Evolutionary conservation across 2,329 filamentous ascomycete species (phyloP).

Genomic region (Thelonectria olida): DNA sequence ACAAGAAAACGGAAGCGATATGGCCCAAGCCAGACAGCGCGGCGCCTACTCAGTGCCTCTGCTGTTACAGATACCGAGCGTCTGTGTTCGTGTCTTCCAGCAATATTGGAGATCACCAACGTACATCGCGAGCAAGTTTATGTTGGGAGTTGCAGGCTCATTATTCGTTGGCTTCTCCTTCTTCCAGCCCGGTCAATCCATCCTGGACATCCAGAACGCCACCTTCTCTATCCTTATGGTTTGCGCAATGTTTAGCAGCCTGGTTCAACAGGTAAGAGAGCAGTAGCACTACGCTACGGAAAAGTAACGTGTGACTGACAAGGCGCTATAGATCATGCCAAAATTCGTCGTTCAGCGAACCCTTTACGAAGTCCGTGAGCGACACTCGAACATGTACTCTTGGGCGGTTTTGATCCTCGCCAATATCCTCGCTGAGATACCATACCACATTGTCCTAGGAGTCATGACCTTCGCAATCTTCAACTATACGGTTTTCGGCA

Average conservation of each 20-base stretch:
- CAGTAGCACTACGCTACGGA: not conserved
- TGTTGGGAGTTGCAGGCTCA: slow-evolving; percentile 10
- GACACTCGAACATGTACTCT: slow-evolving; percentile 77
- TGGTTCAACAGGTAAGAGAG: slow-evolving; percentile 66
- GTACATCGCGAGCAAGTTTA: slow-evolving; percentile 15
- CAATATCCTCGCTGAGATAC: slow-evolving; percentile 77
- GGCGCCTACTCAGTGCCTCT: slow-evolving; percentile 6
- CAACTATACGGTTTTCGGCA: slow-evolving; percentile 71
- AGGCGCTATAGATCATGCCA: slow-evolving; percentile 68
- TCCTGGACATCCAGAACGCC: slow-evolving; percentile 76
- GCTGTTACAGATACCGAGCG: slow-evolving; percentile 1
- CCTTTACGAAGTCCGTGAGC: slow-evolving; percentile 80
- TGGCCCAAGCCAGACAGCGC: not conserved
- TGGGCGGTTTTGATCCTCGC: slow-evolving; percentile 78
- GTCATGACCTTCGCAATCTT: slow-evolving; percentile 71
- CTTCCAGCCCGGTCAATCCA: slow-evolving; percentile 65
- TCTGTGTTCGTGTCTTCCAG: slow-evolving; percentile 15
- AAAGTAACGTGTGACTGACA: not conserved
- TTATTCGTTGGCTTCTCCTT: slow-evolving; percentile 77
- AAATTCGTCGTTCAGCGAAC: slow-evolving; percentile 79
- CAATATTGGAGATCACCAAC: slow-evolving; percentile 21
- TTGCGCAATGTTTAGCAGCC: slow-evolving; percentile 75
- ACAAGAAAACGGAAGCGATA: not conserved
- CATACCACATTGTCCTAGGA: slow-evolving; percentile 74
- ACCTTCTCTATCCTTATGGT: slow-evolving; percentile 82